phyloP scores from a whole-genome alignment of 257 asterid genomes.

The Primulina tabacum region DNA sequence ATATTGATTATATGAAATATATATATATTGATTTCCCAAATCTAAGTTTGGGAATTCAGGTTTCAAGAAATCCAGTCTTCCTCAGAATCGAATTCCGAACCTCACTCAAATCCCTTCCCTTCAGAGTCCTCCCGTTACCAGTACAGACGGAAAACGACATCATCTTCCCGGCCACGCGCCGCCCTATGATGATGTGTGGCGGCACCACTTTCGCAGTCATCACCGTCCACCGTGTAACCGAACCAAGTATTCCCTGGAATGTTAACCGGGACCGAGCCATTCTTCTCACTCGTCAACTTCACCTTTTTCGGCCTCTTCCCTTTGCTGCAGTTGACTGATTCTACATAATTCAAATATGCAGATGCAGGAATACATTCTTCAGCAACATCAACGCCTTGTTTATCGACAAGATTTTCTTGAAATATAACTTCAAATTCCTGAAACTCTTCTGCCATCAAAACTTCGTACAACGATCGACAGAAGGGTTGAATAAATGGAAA shows the following conservation, averaged over 20 bases:
- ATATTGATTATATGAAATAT: too few species aligned
- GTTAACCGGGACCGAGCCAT: slow-evolving; percentile 46
- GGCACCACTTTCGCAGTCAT: slow-evolving; percentile 64
- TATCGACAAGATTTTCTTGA: slow-evolving; percentile 22
- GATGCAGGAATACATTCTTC: neutral
- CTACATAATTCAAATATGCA: neutral
- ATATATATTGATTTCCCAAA: neutral
- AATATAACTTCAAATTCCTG: slow-evolving; percentile 68
- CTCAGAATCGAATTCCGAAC: slow-evolving; percentile 65
- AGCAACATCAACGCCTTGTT: slow-evolving; percentile 14
- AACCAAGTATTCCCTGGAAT: slow-evolving; percentile 51
- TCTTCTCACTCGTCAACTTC: slow-evolving; percentile 25
- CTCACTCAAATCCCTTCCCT: slow-evolving; percentile 71
- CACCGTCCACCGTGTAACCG: slow-evolving; percentile 27
- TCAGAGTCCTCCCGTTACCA: slow-evolving; percentile 72
- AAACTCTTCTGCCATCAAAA: slow-evolving; percentile 66
- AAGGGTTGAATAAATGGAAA: neutral
- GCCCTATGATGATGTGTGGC: slow-evolving; percentile 66
- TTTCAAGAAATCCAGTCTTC: slow-evolving; percentile 81
- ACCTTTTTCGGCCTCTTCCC: slow-evolving; percentile 32
- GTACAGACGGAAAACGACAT: slow-evolving; percentile 73
- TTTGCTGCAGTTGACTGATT: slow-evolving; percentile 18
- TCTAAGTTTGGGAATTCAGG: slow-evolving; percentile 23
- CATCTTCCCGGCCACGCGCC: slow-evolving; percentile 63
- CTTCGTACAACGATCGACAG: too few species aligned